These are phyloP conservation scores for Xylariaceae sp. DNA, from an alignment of 2,329 filamentous ascomycete genomes.

Conservation along the genomic window DNA sequence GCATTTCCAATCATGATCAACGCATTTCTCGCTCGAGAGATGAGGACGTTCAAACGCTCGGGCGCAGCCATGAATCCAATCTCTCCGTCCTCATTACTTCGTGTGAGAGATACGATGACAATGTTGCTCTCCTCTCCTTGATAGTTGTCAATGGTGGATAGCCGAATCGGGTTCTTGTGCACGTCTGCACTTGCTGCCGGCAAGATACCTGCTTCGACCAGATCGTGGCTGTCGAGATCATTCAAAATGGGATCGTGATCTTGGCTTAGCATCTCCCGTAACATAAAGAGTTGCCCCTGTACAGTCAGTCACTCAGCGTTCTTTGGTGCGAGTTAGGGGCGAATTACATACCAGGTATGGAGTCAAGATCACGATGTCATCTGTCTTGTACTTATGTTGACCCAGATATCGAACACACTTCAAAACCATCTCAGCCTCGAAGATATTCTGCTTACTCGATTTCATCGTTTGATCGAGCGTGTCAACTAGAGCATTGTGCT, in stretches of 20 bases:
- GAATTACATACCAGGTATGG: conserved; percentile 52
- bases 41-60: conserved; percentile 63
- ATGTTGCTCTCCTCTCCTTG: conserved; percentile 74
- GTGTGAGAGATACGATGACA: conserved; percentile 61
- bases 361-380: conserved; percentile 62
- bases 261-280: conserved; percentile 47
- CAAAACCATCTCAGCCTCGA: conserved; percentile 59
- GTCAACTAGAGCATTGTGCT: conserved; percentile 1
- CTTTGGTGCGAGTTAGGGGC: neutral
- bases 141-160: conserved; percentile 77
- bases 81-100: conserved; percentile 58
- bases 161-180: conserved; percentile 28
- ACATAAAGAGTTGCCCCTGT: conserved; percentile 54
- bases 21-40: conserved; percentile 60
- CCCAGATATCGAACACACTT: conserved; percentile 60
- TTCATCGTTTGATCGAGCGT: conserved; percentile 42
- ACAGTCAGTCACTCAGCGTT: neutral
- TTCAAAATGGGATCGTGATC: conserved; percentile 62
- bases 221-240: conserved; percentile 64
- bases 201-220: conserved; percentile 31
- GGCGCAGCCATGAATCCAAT: conserved; percentile 66
- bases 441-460: conserved; percentile 56
- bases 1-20: conserved; percentile 68
- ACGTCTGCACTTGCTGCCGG: conserved; percentile 6
- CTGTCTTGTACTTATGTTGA: conserved; percentile 64